Evolutionary conservation across 2,329 filamentous ascomycete genomes (phyloP), one percentile per base, ranked within the genome.

Genomic region (Tricladium varicosporioides): DNA sequence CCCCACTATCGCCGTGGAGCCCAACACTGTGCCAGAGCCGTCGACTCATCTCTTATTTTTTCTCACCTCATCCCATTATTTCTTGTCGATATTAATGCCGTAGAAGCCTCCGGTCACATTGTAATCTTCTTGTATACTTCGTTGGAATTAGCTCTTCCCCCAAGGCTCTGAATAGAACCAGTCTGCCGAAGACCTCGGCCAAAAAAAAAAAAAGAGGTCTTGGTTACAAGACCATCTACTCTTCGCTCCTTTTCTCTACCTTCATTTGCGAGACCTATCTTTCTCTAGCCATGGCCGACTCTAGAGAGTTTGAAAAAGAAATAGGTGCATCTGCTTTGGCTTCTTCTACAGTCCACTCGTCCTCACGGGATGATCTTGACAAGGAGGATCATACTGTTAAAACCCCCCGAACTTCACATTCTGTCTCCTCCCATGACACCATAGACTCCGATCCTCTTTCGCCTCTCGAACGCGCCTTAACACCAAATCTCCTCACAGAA

Each of bases 391-490:
- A 61, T 27, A 59, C 51, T 15, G 15, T 50, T 13, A 51, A 57
- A 18, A 60, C 59, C 8, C 53, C 58, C n/a, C 53, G 57, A 45
- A 63, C 54, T 5, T 59, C 60, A 31, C 60, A 58, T 44, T 50
- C 52, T 44, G 46, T 16, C 40, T 63, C 63, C 15, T 61, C 59
- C 45, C 55, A 61, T 32, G 54, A 62, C 16, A 63, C 63, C 3
- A 62, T 60, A 22, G 62, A 71, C 42, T 58, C 62, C 5, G 69
- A 68, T 49, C 60, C 70, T 3, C 66, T 72, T 53, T 68, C 73
- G 19, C 69, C 71, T 9, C 68, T 77, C 14, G 73, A 76, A 59
- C 72, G 70, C 54, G 74, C 72, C 45, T 62, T 75, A 32, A 75
- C 75, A 9, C 63, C 65, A 3, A 67, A 72, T 40, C 61, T 73